phyloP scores from a whole-genome alignment of 345 rosid species.

The Eucalyptus paniculata region DNA sequence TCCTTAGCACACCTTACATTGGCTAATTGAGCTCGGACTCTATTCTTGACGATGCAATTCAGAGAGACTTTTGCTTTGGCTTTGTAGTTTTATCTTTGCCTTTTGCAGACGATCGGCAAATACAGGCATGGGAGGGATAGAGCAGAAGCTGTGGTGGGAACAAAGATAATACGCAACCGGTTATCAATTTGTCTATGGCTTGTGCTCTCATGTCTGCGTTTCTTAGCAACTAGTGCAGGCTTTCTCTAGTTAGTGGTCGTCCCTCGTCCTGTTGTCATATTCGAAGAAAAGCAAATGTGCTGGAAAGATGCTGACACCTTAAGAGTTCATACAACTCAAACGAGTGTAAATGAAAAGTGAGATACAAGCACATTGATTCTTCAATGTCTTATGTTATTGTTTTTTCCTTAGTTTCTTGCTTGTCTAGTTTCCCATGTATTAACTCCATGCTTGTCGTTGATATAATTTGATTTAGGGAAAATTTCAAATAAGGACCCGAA shows the following conservation, averaged over 20 bases:
- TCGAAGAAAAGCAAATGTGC: background rate
- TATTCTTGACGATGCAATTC: background rate
- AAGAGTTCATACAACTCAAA: background rate
- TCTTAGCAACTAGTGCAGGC: background rate
- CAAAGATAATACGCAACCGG: background rate
- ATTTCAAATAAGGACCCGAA: too few relatives aligned
- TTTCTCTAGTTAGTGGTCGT: background rate
- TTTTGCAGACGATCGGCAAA: background rate
- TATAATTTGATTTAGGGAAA: background rate
- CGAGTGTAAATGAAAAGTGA: background rate
- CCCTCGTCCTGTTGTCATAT: background rate
- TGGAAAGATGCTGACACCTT: background rate
- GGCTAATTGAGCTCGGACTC: background rate
- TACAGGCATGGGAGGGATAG: background rate
- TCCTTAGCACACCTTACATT: background rate
- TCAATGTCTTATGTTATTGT: background rate
- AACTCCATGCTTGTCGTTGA: background rate
- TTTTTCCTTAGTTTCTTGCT: background rate
- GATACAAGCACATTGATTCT: background rate
- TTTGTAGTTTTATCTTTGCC: background rate
- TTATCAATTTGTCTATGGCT: background rate
- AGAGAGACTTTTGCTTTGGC: too few relatives aligned
- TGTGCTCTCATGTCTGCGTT: background rate
- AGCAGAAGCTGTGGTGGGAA: background rate
- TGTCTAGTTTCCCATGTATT: background rate